These are phyloP conservation scores for Medicago ruthenica DNA, from an alignment of 306 rosid genomes.

Conservation along the genomic window DNA sequence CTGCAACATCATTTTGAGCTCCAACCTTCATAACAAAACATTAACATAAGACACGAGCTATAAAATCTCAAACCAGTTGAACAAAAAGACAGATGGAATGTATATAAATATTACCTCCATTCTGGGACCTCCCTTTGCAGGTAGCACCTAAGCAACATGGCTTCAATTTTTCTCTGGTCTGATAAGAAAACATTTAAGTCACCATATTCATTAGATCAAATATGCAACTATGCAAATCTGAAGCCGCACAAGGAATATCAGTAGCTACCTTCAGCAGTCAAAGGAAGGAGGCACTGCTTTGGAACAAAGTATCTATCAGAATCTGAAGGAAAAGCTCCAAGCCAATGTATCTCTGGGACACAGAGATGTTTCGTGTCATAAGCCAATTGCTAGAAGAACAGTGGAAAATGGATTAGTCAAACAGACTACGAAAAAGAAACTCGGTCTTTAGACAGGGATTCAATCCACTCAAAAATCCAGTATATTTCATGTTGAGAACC, in stretches of 20 bases:
- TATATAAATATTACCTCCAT: slow-evolving; percentile 70
- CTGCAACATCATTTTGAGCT: slow-evolving; percentile 72
- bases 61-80: slow-evolving; percentile 35
- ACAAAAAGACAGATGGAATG: slow-evolving; percentile 29
- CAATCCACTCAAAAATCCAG: slow-evolving; percentile 33
- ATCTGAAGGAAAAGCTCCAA: slow-evolving; percentile 90
- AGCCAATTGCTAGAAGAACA: slow-evolving; percentile 74
- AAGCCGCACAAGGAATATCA: slow-evolving; percentile 31
- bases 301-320: slow-evolving; percentile 74
- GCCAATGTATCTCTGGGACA: slow-evolving; percentile 80
- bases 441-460: neutral
- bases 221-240: slow-evolving; percentile 18
- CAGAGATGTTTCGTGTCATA: slow-evolving; percentile 79
- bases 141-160: slow-evolving; percentile 86
- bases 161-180: slow-evolving; percentile 78
- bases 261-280: slow-evolving; percentile 70
- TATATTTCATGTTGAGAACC: slow-evolving; percentile 21
- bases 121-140: slow-evolving; percentile 74
- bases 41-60: slow-evolving; percentile 18
- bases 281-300: slow-evolving; percentile 81
- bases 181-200: slow-evolving; percentile 36
- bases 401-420: slow-evolving; percentile 20
- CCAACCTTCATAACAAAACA: slow-evolving; percentile 57
- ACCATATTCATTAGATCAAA: neutral
- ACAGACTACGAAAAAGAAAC: slow-evolving; percentile 22